Evolutionary conservation across 441 rosid species (phyloP), one percentile per base, ranked within the genome.

Genomic region (Manihot esculenta): DNA sequence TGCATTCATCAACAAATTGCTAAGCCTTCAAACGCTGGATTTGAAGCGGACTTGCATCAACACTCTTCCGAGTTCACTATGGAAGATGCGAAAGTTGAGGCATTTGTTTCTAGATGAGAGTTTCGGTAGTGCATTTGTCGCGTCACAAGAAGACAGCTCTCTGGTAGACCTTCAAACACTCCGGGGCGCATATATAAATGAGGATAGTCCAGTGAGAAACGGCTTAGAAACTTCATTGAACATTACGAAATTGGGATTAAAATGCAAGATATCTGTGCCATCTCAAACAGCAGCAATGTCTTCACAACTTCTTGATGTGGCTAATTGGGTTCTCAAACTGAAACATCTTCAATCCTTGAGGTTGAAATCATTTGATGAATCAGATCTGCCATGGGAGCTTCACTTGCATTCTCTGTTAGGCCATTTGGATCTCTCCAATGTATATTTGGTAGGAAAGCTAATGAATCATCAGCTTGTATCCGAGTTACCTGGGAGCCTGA

Each of bases 71-170:
- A 49, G 45, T 6, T 30, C 45, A 49, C n/a, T 66, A 2, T 66
- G 59, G 69, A 66, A 0, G 42, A 66, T 66, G 69, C 58, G 33
- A 10, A 5, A 38, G 2, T 48, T 66, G 10, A 30, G 59, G 20
- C 47, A 51, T 66, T 51, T 66, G 11, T 66, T 50, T 18, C 38
- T 66, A 0, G 70, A 66, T 12, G 70, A 66, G 47, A 66, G n/a
- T 35, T 66, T 20, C 3, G 12, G 70, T 12, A 33, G 6, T 18
- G 33, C n/a, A 12, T 51, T 66, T 66, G 27, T 50, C 1, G 48
- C 60, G 11, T 9, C 12, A 0, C 59, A 33, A 30, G 59, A 30
- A 7, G 59, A 12, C 0, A 66, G n/a, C 6, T 0, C 9, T n/a
- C 10, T 66, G 7, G 4, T 2, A 0, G 49, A 51, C 1, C 35